Evolutionary conservation across 495 filamentous ascomycete species (phyloP).

Genomic region (Cercophora scortea): DNA sequence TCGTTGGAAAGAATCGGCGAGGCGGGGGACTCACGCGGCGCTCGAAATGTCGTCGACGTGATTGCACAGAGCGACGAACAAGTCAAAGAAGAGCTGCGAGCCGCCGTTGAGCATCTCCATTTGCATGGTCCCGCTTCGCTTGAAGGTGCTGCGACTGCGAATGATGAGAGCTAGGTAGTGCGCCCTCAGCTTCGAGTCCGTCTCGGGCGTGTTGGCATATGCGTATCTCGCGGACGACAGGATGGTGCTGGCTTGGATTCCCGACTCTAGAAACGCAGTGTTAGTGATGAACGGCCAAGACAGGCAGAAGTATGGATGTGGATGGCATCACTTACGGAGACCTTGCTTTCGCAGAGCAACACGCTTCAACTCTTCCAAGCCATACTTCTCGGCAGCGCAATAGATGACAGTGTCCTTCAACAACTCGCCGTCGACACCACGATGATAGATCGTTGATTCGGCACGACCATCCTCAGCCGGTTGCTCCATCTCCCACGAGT

Average conservation of each 20-base stretch:
- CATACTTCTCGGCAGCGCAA: slow-evolving; percentile 77
- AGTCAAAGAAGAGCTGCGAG: slow-evolving; percentile 76
- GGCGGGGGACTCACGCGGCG: slow-evolving; percentile 31
- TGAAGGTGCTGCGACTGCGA: slow-evolving; percentile 75
- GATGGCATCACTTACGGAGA: slow-evolving; percentile 38
- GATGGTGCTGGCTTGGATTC: slow-evolving; percentile 78
- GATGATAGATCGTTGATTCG: slow-evolving; percentile 65
- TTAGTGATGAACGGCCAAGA: background rate
- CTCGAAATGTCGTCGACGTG: slow-evolving; percentile 62
- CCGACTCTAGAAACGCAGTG: slow-evolving; percentile 49
- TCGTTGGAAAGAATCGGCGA: background rate
- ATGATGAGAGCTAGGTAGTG: slow-evolving; percentile 93
- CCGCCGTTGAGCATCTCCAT: slow-evolving; percentile 85
- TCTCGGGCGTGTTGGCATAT: slow-evolving; percentile 82
- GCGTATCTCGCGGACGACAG: slow-evolving; percentile 76
- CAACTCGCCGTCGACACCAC: slow-evolving; percentile 55
- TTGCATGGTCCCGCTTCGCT: slow-evolving; percentile 93
- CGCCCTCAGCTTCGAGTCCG: slow-evolving; percentile 77
- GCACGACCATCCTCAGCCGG: slow-evolving; percentile 32
- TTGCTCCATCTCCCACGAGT: slow-evolving; percentile 67
- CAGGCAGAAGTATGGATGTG: background rate
- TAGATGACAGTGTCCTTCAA: slow-evolving; percentile 88
- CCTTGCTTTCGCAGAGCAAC: slow-evolving; percentile 82
- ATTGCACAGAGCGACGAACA: slow-evolving; percentile 90
- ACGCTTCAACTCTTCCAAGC: slow-evolving; percentile 71